Evolutionary conservation across 2,329 filamentous ascomycete genomes (phyloP).

Genomic region (Botrytis hyacinthi): DNA sequence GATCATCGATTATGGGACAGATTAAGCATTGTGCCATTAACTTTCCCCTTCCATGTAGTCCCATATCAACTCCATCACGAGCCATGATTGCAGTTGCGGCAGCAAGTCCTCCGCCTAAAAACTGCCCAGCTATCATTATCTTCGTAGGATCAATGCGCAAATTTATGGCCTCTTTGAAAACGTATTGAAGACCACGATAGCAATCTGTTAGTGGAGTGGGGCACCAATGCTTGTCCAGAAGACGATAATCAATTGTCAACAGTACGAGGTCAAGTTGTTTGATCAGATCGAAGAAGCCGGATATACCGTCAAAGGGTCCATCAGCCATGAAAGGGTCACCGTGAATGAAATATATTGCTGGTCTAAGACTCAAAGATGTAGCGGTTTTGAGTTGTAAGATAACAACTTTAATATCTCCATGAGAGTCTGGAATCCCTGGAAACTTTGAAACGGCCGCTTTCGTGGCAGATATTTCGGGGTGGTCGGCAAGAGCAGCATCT

Average conservation of each 20-base stretch:
- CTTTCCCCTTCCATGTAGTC: constrained; percentile 34
- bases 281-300: neutral
- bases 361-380: neutral
- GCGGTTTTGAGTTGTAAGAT: neutral
- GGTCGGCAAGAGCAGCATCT: neutral
- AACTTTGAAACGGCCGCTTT: neutral
- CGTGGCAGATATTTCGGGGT: neutral
- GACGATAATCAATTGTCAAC: neutral
- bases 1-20: constrained; percentile 46
- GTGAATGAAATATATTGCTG: neutral
- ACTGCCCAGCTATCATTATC: constrained; percentile 54
- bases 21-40: constrained; percentile 43
- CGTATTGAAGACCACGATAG: neutral
- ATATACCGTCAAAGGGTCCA: neutral
- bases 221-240: neutral
- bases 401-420: neutral
- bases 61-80: constrained; percentile 33
- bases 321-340: neutral
- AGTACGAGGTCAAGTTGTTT: neutral
- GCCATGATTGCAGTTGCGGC: constrained; percentile 52
- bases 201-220: neutral
- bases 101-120: constrained; percentile 56
- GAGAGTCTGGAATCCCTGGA: neutral
- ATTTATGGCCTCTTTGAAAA: neutral
- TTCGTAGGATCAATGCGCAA: constrained; percentile 47